These are phyloP conservation scores for Candida anutae DNA, from an alignment of 1,139 yeast species.

Conservation along the genomic window DNA sequence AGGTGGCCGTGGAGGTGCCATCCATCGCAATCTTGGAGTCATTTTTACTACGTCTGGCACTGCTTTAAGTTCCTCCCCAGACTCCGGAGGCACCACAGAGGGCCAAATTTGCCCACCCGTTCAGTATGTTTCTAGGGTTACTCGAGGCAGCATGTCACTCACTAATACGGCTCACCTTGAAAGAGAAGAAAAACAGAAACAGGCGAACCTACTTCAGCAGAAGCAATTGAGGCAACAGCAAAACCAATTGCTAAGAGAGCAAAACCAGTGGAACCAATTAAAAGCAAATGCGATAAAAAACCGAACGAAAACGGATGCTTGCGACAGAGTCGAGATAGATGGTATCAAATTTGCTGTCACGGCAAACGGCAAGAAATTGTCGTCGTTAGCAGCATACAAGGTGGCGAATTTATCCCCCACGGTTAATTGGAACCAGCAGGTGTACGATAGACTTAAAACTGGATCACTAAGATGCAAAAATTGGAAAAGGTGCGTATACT, in stretches of 20 bases:
- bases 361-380: conserved; percentile 23
- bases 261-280: conserved; percentile 2
- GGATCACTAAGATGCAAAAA: no score
- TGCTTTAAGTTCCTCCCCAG: not conserved
- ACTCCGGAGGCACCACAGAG: not conserved
- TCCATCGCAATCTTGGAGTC: conserved; percentile 18
- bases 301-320: conserved; percentile 21
- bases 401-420: no score
- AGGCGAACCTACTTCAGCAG: conserved; percentile 8
- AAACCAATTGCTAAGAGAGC: conserved; percentile 9
- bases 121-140: conserved; percentile 15
- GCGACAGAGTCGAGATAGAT: conserved; percentile 30
- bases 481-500: no score
- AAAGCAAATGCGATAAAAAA: conserved; percentile 15
- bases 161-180: conserved; percentile 27
- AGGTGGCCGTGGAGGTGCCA: conserved; percentile 3
- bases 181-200: conserved; percentile 16
- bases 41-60: conserved; percentile 9
- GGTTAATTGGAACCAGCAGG: no score
- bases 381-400: no score
- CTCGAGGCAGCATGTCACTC: conserved; percentile 29
- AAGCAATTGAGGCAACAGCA: conserved; percentile 12
- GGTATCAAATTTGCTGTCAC: conserved; percentile 29
- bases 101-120: no score
- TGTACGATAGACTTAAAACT: no score